phyloP scores from a whole-genome alignment of 176 grass and related monocot genomes.

The Carex scoparia region DNA sequence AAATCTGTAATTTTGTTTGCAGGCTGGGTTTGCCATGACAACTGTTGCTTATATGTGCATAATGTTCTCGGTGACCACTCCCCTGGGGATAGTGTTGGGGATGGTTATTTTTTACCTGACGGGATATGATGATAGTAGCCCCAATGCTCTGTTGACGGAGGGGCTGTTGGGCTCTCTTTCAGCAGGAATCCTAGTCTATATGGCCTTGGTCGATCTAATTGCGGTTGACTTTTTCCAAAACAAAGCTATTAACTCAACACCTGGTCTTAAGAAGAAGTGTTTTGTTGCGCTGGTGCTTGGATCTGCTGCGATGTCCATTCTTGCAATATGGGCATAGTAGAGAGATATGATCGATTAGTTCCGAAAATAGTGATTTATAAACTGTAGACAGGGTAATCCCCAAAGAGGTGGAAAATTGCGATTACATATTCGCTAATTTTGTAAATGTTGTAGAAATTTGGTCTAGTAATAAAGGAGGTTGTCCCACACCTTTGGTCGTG shows the following conservation, averaged over 20 bases:
- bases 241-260: conserved; percentile 64
- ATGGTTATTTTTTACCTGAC: conserved; percentile 90
- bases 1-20: conserved; percentile 28
- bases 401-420: no score
- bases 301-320: conserved; percentile 92
- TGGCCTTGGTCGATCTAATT: conserved; percentile 93
- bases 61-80: conserved; percentile 94
- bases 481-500: neutral
- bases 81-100: conserved; percentile 82
- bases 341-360: neutral
- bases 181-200: conserved; percentile 79
- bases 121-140: conserved; percentile 86
- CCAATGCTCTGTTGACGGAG: conserved; percentile 83
- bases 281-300: conserved; percentile 78
- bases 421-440: neutral
- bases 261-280: conserved; percentile 62
- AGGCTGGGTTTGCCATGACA: conserved; percentile 82
- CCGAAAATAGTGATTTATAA: neutral
- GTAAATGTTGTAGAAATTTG: conserved; percentile 14
- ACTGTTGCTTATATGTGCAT: conserved; percentile 92
- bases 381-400: neutral
- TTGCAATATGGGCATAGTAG: conserved; percentile 83
- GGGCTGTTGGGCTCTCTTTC: conserved; percentile 86
- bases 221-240: conserved; percentile 94
- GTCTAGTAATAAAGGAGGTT: neutral